These are phyloP conservation scores for Botrytis cinerea DNA, from an alignment of 2,329 filamentous ascomycete genomes.

Conservation along the genomic window DNA sequence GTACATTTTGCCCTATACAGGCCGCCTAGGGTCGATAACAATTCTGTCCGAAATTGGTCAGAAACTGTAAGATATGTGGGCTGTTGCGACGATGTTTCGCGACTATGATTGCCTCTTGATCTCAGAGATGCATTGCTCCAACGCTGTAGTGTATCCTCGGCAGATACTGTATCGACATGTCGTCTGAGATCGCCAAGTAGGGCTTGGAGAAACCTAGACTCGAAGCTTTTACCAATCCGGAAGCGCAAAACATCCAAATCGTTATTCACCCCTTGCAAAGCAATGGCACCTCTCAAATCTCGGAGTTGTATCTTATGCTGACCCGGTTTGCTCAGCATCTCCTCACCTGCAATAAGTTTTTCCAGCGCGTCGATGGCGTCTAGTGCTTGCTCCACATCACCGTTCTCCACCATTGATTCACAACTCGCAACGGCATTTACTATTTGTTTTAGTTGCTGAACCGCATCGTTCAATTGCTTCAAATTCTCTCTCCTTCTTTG, in stretches of 20 bases:
- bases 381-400: slow-evolving; percentile 80
- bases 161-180: slow-evolving; percentile 75
- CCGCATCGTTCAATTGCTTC: slow-evolving; percentile 76
- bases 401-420: slow-evolving; percentile 78
- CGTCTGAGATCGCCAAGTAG: slow-evolving; percentile 76
- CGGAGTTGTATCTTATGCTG: slow-evolving; percentile 46
- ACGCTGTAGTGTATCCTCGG: slow-evolving; percentile 73
- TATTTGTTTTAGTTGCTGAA: slow-evolving; percentile 78
- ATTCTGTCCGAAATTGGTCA: slow-evolving; percentile 66
- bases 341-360: slow-evolving; percentile 74
- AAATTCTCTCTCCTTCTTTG: slow-evolving; percentile 82
- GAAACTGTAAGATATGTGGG: slow-evolving; percentile 79
- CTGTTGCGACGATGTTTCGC: slow-evolving; percentile 63
- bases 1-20: slow-evolving; percentile 81
- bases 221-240: slow-evolving; percentile 84
- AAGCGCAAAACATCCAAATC: slow-evolving; percentile 76
- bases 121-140: slow-evolving; percentile 80
- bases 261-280: slow-evolving; percentile 75
- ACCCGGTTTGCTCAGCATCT: slow-evolving; percentile 41
- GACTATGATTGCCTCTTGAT: slow-evolving; percentile 61
- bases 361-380: slow-evolving; percentile 77
- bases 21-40: slow-evolving; percentile 73
- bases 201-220: slow-evolving; percentile 74
- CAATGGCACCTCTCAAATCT: slow-evolving; percentile 75
- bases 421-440: slow-evolving; percentile 74